These are phyloP conservation scores for Ophiosphaerella herpotricha DNA, from an alignment of 2,329 filamentous ascomycete species.

Conservation along the genomic window DNA sequence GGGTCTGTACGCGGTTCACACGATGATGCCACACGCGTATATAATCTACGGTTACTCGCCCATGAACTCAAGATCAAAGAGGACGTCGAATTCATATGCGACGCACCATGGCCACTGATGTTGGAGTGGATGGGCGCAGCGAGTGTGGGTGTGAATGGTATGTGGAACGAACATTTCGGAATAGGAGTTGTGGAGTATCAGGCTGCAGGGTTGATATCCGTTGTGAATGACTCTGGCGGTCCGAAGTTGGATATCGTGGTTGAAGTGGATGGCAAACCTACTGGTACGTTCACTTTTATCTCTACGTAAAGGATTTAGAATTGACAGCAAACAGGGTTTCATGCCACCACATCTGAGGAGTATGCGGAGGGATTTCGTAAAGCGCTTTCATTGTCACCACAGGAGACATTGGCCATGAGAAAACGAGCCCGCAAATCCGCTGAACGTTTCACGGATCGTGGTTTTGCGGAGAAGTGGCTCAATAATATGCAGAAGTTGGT, in stretches of 20 bases:
- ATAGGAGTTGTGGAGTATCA: slow-evolving; percentile 99
- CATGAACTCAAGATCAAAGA: slow-evolving; percentile 83
- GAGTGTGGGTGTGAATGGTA: slow-evolving; percentile 90
- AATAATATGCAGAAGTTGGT: slow-evolving; percentile 75
- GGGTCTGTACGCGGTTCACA: slow-evolving; percentile 85
- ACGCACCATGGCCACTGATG: slow-evolving; percentile 87
- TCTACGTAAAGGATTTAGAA: not conserved
- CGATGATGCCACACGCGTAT: slow-evolving; percentile 80
- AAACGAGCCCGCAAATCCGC: slow-evolving; percentile 76
- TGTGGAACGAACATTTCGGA: slow-evolving; percentile 99
- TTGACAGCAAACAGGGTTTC: slow-evolving; percentile 67
- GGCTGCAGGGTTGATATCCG: slow-evolving; percentile 87
- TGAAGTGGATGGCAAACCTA: slow-evolving; percentile 75
- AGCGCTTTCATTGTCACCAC: slow-evolving; percentile 68
- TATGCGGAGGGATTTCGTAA: slow-evolving; percentile 82
- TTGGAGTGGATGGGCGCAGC: slow-evolving; percentile 76
- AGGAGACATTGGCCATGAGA: slow-evolving; percentile 75
- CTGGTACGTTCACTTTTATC: slow-evolving; percentile 57
- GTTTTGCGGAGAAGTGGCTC: slow-evolving; percentile 81
- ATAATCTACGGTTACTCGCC: slow-evolving; percentile 81
- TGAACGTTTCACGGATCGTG: slow-evolving; percentile 82
- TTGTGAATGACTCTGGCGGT: slow-evolving; percentile 91
- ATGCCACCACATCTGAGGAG: slow-evolving; percentile 75
- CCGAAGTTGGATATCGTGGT: slow-evolving; percentile 93
- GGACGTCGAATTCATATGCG: slow-evolving; percentile 82